phyloP scores from a whole-genome alignment of 2,329 filamentous ascomycete genomes.

The Nemania diffusa region DNA sequence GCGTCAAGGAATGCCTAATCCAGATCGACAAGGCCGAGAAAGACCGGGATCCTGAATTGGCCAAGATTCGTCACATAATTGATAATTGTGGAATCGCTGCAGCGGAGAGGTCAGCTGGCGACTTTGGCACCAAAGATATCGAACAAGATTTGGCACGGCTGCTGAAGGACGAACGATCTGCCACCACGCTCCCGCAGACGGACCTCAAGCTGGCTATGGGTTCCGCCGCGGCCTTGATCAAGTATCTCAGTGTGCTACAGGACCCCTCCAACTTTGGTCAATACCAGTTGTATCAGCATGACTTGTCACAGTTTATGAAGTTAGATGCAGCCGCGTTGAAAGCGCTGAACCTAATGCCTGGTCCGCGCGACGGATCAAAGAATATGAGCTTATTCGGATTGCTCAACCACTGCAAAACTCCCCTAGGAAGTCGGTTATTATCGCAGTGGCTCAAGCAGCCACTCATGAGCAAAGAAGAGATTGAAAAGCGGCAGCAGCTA shows the following conservation, averaged over 20 bases:
- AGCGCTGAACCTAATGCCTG: conserved; percentile 96
- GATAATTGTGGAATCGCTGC: conserved; percentile 93
- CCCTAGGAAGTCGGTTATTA: conserved; percentile 86
- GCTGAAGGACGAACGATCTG: conserved; percentile 84
- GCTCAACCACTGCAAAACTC: conserved; percentile 97
- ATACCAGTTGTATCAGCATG: conserved; percentile 96
- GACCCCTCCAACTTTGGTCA: conserved; percentile 96
- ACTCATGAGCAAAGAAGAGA: conserved; percentile 88
- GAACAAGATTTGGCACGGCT: conserved; percentile 92
- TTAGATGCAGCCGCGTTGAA: conserved; percentile 93
- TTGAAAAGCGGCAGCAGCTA: conserved; percentile 89
- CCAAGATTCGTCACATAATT: conserved; percentile 87
- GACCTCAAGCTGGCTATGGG: conserved; percentile 97
- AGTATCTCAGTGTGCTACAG: conserved; percentile 89
- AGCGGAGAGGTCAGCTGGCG: conserved; percentile 77
- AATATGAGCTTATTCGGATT: conserved; percentile 96
- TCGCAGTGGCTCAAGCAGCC: conserved; percentile 99
- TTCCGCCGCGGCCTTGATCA: conserved; percentile 90
- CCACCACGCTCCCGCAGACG: conserved; percentile 83
- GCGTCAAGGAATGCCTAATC: conserved; percentile 93
- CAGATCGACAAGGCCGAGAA: conserved; percentile 82
- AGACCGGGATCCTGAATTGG: conserved; percentile 86
- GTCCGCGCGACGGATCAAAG: conserved; percentile 92
- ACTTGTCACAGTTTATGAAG: conserved; percentile 98
- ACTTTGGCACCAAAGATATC: conserved; percentile 91